Conservation (phyloP, 306 rosid species). For the Carpinus viminea region DNA sequence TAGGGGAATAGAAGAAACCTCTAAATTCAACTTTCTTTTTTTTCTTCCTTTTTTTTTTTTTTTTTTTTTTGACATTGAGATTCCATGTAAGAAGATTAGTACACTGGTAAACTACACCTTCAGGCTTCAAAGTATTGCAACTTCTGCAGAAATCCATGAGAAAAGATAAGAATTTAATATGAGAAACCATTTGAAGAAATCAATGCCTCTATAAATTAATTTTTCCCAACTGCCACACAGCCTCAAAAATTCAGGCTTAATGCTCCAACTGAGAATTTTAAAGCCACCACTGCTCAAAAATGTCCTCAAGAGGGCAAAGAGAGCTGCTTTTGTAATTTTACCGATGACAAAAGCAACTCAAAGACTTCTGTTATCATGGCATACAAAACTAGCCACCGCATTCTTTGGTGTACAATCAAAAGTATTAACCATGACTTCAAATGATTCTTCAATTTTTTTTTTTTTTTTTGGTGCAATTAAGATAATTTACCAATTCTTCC, state of each 20-base stretch:
- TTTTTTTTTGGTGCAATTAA: not conserved
- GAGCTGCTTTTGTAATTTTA: conserved; percentile 25
- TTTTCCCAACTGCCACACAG: conserved; percentile 49
- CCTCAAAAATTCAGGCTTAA: conserved; percentile 67
- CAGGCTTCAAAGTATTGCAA: conserved; percentile 1
- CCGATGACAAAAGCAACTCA: conserved; percentile 21
- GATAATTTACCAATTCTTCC: conserved; percentile 15
- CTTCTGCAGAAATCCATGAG: conserved; percentile 4
- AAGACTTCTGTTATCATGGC: conserved; percentile 20
- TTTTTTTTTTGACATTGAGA: not conserved
- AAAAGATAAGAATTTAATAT: conserved; percentile 8
- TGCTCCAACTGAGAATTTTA: conserved; percentile 50
- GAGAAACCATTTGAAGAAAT: conserved; percentile 27
- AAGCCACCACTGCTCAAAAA: conserved; percentile 17
- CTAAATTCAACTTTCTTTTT: not conserved
- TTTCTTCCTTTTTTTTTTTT: too few relatives aligned
- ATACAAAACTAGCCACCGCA: conserved; percentile 41
- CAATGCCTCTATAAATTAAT: conserved; percentile 26
- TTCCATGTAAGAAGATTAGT: not conserved
- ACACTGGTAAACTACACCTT: not conserved
- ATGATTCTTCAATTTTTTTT: conserved; percentile 25
- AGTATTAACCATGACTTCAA: conserved; percentile 36
- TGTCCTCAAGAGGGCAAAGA: conserved; percentile 31
- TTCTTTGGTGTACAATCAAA: conserved; percentile 22
- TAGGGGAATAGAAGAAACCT: not conserved